Conservation (phyloP, 176 grass and related monocot genomes). For the Carex parvula region DNA sequence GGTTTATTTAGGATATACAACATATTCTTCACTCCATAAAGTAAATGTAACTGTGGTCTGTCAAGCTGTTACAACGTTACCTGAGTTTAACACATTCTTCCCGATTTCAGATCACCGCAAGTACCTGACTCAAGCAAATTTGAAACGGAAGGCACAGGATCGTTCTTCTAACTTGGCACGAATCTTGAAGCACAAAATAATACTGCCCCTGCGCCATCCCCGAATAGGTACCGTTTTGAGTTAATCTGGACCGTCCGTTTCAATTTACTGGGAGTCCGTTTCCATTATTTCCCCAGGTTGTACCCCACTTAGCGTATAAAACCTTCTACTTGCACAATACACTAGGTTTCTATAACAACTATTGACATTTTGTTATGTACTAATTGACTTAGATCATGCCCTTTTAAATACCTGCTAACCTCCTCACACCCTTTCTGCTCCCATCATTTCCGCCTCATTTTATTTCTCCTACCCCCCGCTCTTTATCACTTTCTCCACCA, state of each 20-base stretch:
- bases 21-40: background rate
- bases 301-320: background rate
- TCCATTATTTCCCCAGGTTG: background rate
- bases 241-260: no score
- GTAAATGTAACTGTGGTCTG: background rate
- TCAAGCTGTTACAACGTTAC: background rate
- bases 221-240: no score
- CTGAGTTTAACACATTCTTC: background rate
- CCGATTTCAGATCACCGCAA: no score
- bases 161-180: no score
- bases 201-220: no score
- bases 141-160: no score
- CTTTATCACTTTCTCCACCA: background rate
- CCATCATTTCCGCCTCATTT: slow-evolving; percentile 4
- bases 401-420: slow-evolving; percentile 26
- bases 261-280: no score
- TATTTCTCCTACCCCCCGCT: background rate
- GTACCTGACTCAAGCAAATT: no score
- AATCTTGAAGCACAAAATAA: no score
- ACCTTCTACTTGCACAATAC: background rate
- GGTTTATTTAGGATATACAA: background rate
- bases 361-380: background rate
- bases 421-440: background rate
- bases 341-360: background rate
- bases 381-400: background rate